These are phyloP conservation scores for Chimonanthus salicifolius DNA, from an alignment of 164 flowering plant species.

Conservation along the genomic window DNA sequence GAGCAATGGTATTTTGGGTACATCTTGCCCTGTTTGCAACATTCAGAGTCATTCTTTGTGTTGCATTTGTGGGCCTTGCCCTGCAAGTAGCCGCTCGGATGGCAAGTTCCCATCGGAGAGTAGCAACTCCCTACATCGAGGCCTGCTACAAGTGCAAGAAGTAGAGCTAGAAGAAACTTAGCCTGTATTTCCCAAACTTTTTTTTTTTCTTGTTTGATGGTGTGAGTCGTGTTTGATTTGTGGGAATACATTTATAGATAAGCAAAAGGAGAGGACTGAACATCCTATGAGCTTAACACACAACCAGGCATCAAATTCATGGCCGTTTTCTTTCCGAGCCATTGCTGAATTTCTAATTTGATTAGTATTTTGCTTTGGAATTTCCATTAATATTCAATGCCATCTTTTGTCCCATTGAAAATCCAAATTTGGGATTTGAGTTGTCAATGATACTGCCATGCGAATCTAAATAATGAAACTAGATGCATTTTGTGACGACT, in stretches of 20 bases:
- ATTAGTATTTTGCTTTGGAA: too few species aligned
- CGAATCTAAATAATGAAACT: too few species aligned
- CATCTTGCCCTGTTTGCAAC: background rate
- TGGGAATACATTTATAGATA: background rate
- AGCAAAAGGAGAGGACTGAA: background rate
- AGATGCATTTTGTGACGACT: too few species aligned
- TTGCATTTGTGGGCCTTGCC: background rate
- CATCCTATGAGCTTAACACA: too few species aligned
- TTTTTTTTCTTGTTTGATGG: background rate
- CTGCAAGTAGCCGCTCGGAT: background rate
- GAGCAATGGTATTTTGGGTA: constrained; percentile 8
- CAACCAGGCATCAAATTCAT: too few species aligned
- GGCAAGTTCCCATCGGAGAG: background rate
- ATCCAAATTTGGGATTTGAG: too few species aligned
- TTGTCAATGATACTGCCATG: too few species aligned
- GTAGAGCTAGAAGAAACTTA: background rate
- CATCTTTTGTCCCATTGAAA: too few species aligned
- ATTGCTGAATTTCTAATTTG: too few species aligned
- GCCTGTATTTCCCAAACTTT: background rate
- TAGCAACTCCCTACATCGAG: background rate
- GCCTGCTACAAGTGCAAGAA: background rate
- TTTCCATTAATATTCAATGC: too few species aligned
- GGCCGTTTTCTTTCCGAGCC: too few species aligned
- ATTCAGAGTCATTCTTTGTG: background rate
- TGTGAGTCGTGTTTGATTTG: background rate